These are phyloP conservation scores for Thielaviopsis ethacetica DNA, from an alignment of 2,329 filamentous ascomycete species.

Conservation along the genomic window DNA sequence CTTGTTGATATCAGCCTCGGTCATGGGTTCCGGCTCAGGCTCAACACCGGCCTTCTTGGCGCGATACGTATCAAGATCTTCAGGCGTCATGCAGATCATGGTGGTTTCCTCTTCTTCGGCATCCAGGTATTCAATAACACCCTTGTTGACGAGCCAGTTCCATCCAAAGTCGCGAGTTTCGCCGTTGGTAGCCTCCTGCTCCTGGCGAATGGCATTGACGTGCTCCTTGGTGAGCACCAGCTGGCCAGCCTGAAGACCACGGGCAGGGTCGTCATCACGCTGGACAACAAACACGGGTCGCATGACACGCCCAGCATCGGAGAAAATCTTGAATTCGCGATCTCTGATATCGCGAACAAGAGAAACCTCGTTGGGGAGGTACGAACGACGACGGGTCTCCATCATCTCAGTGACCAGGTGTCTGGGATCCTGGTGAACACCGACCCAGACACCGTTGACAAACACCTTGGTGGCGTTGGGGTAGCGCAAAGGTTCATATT, in stretches of 20 bases:
- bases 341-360: slow-evolving; percentile 93
- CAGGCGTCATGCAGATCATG: slow-evolving; percentile 98
- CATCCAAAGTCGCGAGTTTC: slow-evolving; percentile 59
- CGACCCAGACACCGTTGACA: slow-evolving; percentile 96
- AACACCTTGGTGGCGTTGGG: slow-evolving; percentile 96
- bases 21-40: slow-evolving; percentile 37
- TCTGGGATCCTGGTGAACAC: slow-evolving; percentile 78
- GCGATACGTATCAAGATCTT: slow-evolving; percentile 71
- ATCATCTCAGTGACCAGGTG: slow-evolving; percentile 68
- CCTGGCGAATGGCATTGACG: slow-evolving; percentile 54
- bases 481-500: slow-evolving; percentile 73
- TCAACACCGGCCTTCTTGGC: slow-evolving; percentile 50
- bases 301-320: slow-evolving; percentile 88
- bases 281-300: slow-evolving; percentile 88
- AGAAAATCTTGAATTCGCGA: slow-evolving; percentile 96
- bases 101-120: slow-evolving; percentile 96
- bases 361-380: slow-evolving; percentile 83
- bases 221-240: slow-evolving; percentile 76
- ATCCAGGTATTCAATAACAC: slow-evolving; percentile 89
- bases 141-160: slow-evolving; percentile 67
- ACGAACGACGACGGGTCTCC: slow-evolving; percentile 60
- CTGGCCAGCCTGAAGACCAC: slow-evolving; percentile 41
- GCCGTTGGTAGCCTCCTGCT: slow-evolving; percentile 49
- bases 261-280: slow-evolving; percentile 62
- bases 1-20: slow-evolving; percentile 54